Evolutionary conservation across 139 green algal species (phyloP).

Genomic region (Mesotaenium endlicherianum): DNA sequence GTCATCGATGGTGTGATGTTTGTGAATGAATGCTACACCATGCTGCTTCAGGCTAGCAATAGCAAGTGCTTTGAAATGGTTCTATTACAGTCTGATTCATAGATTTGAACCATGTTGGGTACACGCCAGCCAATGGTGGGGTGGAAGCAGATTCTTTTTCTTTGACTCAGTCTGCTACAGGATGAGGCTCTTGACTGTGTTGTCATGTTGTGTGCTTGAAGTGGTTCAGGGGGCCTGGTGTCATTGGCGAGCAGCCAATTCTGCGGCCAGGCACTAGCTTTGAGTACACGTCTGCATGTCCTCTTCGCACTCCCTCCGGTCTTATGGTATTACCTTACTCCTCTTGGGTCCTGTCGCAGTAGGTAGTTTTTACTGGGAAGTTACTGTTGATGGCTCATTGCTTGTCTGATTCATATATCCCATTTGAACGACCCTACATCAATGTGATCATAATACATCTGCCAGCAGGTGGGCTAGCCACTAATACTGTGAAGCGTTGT

Average conservation of each 20-base stretch:
- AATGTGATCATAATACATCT: no score
- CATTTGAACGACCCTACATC: not conserved
- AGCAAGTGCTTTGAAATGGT: not conserved
- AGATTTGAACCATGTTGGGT: not conserved
- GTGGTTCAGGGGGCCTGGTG: conserved; percentile 62
- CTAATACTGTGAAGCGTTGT: not conserved
- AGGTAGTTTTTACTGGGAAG: not conserved
- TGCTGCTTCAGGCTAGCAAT: not conserved
- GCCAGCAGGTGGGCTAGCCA: not conserved
- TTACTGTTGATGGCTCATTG: not conserved
- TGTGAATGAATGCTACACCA: no score
- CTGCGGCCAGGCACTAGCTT: conserved; percentile 67
- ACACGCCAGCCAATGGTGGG: not conserved
- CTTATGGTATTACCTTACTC: conserved; percentile 64
- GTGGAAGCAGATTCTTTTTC: not conserved
- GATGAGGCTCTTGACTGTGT: not conserved
- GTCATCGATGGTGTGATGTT: no score
- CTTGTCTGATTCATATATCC: not conserved
- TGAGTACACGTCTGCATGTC: conserved; percentile 68
- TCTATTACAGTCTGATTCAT: not conserved
- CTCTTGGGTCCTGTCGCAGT: not conserved
- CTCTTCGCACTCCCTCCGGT: conserved; percentile 63
- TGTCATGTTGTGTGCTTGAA: not conserved
- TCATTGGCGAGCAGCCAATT: conserved; percentile 77
- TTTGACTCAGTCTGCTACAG: not conserved